Conservation (phyloP, 83 land plant species). For the Picea mariana region DNA sequence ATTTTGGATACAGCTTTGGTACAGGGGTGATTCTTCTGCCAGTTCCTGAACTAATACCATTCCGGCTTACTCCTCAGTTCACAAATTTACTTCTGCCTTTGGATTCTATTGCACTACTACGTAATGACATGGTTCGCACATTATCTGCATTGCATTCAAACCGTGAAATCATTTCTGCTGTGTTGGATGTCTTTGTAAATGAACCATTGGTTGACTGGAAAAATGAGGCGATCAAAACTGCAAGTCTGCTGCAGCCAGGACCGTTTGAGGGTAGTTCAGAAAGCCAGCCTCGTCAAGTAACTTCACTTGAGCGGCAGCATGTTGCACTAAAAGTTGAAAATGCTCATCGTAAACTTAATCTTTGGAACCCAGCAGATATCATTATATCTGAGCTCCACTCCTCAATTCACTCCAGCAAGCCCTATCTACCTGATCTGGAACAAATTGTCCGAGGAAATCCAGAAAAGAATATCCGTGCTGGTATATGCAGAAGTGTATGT, state of each 20-base stretch:
- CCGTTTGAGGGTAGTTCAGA: conserved; percentile 1
- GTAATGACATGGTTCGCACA: conserved; percentile 50
- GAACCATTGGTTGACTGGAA: conserved; percentile 68
- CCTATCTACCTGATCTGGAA: conserved; percentile 37
- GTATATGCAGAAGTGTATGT: conserved; percentile 33
- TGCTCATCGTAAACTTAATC: conserved; percentile 51
- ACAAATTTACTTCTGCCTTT: conserved; percentile 46
- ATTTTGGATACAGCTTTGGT: conserved; percentile 69
- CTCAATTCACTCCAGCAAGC: conserved; percentile 45
- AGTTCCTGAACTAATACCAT: conserved; percentile 62
- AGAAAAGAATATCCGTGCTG: conserved; percentile 30
- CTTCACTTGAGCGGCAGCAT: conserved; percentile 38
- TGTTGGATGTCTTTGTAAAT: conserved; percentile 56
- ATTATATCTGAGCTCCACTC: conserved; percentile 47
- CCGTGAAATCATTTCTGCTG: conserved; percentile 46
- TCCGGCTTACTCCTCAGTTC: conserved; percentile 51
- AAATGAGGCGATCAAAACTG: conserved; percentile 47
- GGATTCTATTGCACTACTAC: conserved; percentile 47
- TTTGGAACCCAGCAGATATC: conserved; percentile 62
- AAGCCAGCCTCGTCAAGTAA: conserved; percentile 19
- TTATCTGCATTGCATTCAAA: conserved; percentile 44
- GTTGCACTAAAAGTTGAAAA: conserved; percentile 57
- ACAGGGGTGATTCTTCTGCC: conserved; percentile 56
- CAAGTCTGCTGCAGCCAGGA: conserved; percentile 18
- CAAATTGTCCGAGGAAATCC: conserved; percentile 46